Base-by-base conservation (phyloP, 306 rosid genomes). In the Lupinus albus region DNA sequence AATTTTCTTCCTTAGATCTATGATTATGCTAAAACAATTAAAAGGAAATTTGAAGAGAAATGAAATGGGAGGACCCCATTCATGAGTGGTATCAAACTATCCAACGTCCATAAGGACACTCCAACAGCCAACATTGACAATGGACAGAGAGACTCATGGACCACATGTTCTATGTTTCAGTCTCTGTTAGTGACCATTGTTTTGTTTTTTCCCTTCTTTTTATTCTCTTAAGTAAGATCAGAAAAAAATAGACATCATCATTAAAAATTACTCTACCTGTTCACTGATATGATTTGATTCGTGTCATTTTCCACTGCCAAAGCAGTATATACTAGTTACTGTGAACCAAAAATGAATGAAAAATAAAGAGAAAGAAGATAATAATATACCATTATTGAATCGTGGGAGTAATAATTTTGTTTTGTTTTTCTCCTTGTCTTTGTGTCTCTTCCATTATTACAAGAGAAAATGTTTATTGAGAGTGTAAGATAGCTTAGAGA, bases 381-480 rank as follows among this genome's bases (percentile, higher is more conserved):
- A 25, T 25, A 25, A 66, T 51, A 4, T n/a, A 61, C 74, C 64
- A 81, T 80, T 36, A 78, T 83, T 51, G 54, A 25, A 25, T 25
- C 30, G 30, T n/a, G n/a, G 73, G 48, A 21, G 80, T 66, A 71
- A 84, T 86, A 79, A 82, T 81, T 70, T 72, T 70, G 87, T 69
- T 77, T 58, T 25, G 30, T 25, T 25, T 25, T 25, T 25, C 2
- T 25, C 2, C 30, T 1, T 25, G 3, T 25, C 30, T 25, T 1
- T 25, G 0, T 25, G 30, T 25, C 30, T 25, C 30, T 25, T 25
- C 30, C 30, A 25, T 25, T 25, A 25, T 25, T 25, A 25, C 30
- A 25, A 25, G 30, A 4, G 30, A 25, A 25, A 25, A 25, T 25
- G 30, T 25, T 25, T 25, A 2, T 2, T 25, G 4, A 0, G 30